Evolutionary conservation across 257 asterid genomes (phyloP).

Genomic region (Solanum pinnatisectum): DNA sequence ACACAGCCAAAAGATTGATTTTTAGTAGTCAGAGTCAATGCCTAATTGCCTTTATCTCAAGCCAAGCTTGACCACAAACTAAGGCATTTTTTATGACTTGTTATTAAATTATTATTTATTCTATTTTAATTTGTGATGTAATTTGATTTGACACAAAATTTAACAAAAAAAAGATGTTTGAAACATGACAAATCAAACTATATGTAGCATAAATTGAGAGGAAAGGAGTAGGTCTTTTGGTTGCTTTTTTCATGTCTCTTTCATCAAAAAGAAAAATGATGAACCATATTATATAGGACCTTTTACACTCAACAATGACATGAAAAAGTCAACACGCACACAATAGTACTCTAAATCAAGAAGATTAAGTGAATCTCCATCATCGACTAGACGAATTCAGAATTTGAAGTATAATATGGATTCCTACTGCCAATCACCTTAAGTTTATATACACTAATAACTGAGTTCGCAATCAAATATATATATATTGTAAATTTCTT

Average conservation of each 20-base stretch:
- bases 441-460: background rate
- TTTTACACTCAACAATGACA: background rate
- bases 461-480: background rate
- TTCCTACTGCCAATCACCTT: accelerated
- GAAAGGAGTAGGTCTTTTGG: background rate
- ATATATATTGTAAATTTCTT: background rate
- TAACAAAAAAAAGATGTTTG: accelerated
- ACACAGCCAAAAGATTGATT: background rate
- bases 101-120: background rate
- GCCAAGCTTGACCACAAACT: background rate
- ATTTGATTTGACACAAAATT: too few species aligned
- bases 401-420: background rate
- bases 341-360: background rate
- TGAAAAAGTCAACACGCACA: background rate
- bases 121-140: too few species aligned
- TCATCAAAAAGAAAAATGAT: background rate
- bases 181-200: too few species aligned
- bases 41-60: background rate
- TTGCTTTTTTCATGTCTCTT: background rate
- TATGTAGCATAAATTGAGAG: background rate
- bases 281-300: background rate
- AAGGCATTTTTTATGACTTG: background rate
- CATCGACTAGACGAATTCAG: accelerated
- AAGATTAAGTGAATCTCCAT: background rate
- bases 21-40: background rate